A percentile compares a stretch with the other conserved stretches of the same genome.
phyloP scores from a whole-genome alignment of 2,329 filamentous ascomycete genomes.

The Fusarium pseudocircinatum region DNA sequence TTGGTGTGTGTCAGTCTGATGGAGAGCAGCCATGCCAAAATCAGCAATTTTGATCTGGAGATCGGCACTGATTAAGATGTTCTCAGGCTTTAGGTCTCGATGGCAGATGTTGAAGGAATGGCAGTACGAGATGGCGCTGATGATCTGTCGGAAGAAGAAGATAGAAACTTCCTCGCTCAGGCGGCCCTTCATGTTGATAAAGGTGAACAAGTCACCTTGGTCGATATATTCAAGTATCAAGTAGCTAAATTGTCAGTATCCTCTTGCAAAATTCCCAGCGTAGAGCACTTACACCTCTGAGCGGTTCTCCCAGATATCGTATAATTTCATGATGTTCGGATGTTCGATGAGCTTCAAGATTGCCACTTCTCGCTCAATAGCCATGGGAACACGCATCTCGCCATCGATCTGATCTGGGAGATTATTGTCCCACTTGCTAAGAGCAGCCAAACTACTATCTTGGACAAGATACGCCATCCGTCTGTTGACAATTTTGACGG shows the following conservation, averaged over 20 bases:
- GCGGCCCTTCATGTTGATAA: conserved; percentile 79
- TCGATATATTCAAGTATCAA: conserved; percentile 94
- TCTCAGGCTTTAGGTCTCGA: conserved; percentile 95
- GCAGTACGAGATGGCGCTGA: conserved; percentile 90
- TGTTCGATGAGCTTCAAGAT: conserved; percentile 98
- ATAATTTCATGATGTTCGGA: conserved; percentile 91
- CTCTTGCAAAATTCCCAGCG: neutral
- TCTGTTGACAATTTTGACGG: conserved; percentile 95
- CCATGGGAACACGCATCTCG: conserved; percentile 80
- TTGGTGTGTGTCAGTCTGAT: conserved; percentile 80
- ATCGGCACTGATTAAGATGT: conserved; percentile 83
- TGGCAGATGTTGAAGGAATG: conserved; percentile 96
- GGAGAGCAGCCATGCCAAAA: conserved; percentile 95
- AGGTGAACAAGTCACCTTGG: conserved; percentile 81
- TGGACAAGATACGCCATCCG: conserved; percentile 81
- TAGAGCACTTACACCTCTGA: conserved; percentile 80
- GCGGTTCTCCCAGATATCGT: conserved; percentile 97
- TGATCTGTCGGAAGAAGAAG: conserved; percentile 90
- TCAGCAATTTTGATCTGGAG: conserved; percentile 92
- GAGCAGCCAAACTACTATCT: conserved; percentile 83
- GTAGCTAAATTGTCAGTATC: conserved; percentile 67
- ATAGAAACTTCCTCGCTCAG: conserved; percentile 83
- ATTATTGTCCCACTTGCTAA: conserved; percentile 77
- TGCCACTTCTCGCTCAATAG: conserved; percentile 93
- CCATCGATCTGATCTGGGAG: conserved; percentile 65